These are phyloP conservation scores for Suhomyces coccinellae DNA, from an alignment of 1,139 yeast species.

Conservation along the genomic window DNA sequence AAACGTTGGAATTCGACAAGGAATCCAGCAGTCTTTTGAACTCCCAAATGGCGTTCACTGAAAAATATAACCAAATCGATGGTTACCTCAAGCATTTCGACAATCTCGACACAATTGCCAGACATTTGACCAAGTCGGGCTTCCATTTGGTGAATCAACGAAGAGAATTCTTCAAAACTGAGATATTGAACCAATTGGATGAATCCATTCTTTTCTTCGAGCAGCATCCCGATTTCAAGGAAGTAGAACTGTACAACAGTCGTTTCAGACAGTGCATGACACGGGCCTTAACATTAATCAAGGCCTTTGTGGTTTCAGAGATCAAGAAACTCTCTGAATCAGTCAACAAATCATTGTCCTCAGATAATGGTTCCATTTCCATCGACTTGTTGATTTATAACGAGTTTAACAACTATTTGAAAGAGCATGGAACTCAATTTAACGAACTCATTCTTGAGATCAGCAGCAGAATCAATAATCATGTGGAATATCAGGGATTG, in stretches of 20 bases:
- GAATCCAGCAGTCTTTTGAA: conserved; percentile 56
- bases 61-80: conserved; percentile 51
- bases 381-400: conserved; percentile 49
- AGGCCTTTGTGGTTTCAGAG: conserved; percentile 61
- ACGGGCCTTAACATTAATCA: conserved; percentile 72
- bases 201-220: conserved; percentile 41
- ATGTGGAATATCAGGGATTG: conserved; percentile 65
- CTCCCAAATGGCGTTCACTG: conserved; percentile 48
- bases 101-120: conserved; percentile 66
- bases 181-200: conserved; percentile 61
- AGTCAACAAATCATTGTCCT: conserved; percentile 32
- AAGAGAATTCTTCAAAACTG: conserved; percentile 16
- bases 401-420: conserved; percentile 44
- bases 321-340: conserved; percentile 50
- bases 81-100: conserved; percentile 62
- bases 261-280: conserved; percentile 85
- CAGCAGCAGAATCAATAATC: conserved; percentile 45
- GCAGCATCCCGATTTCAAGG: conserved; percentile 55
- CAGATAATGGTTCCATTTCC: conserved; percentile 6
- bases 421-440: conserved; percentile 28
- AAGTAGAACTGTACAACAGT: conserved; percentile 66
- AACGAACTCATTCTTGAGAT: conserved; percentile 52
- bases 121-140: conserved; percentile 63
- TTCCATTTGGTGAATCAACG: conserved; percentile 61
- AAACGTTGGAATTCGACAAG: conserved; percentile 63